Conservation (phyloP, 139 green algal species). For the Chlorella vulgaris region DNA sequence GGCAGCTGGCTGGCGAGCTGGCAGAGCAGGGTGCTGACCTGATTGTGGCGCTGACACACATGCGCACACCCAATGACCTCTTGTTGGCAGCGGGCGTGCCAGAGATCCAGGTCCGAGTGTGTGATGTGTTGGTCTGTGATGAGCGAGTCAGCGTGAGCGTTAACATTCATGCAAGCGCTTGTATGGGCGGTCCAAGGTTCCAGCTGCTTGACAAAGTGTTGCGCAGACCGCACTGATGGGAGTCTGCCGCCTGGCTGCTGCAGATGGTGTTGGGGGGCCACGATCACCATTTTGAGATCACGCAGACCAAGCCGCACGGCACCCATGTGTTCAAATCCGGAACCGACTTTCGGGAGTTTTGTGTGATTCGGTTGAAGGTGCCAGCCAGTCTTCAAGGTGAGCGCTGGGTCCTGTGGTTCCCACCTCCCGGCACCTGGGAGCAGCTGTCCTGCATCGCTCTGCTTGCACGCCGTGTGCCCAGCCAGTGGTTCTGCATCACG, state of each 20-base stretch:
- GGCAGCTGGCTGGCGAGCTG: slow-evolving; percentile 49
- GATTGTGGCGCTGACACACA: slow-evolving; percentile 83
- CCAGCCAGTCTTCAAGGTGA: too few species aligned
- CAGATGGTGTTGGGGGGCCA: slow-evolving; percentile 80
- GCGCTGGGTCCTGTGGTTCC: too few species aligned
- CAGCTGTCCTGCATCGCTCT: too few species aligned
- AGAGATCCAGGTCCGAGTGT: slow-evolving; percentile 29
- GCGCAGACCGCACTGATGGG: too few species aligned
- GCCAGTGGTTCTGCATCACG: too few species aligned
- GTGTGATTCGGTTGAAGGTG: slow-evolving; percentile 2
- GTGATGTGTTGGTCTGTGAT: neutral
- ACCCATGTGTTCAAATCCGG: slow-evolving; percentile 72
- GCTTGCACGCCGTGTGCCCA: too few species aligned
- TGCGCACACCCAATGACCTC: slow-evolving; percentile 78
- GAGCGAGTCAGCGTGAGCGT: neutral
- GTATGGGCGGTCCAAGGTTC: too few species aligned
- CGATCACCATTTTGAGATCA: slow-evolving; percentile 71
- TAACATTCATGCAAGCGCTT: too few species aligned
- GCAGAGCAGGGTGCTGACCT: slow-evolving; percentile 63
- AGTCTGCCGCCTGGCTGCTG: too few species aligned
- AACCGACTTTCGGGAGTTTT: slow-evolving; percentile 63
- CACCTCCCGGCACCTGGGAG: too few species aligned
- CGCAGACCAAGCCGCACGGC: slow-evolving; percentile 48
- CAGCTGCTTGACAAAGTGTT: too few species aligned
- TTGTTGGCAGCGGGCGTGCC: slow-evolving; percentile 53